Conservation (phyloP, 345 rosid genomes). For the Syzygium oleosum region DNA sequence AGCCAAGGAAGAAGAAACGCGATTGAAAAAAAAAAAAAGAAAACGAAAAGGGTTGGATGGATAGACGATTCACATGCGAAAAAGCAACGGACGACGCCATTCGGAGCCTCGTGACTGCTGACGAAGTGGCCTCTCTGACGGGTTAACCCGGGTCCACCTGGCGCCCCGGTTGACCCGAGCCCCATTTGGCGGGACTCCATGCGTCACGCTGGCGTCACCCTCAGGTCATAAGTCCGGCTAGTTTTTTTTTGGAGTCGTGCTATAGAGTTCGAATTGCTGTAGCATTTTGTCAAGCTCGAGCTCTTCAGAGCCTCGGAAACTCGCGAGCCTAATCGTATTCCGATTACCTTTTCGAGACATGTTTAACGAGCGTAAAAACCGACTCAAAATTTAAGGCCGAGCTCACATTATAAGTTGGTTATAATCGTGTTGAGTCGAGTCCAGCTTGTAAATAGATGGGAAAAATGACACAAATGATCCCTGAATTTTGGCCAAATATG, state of each 20-base stretch:
- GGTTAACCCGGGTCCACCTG: too few species aligned
- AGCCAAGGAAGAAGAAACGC: background rate
- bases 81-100: background rate
- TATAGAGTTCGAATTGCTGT: background rate
- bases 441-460: too few species aligned
- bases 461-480: too few species aligned
- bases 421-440: background rate
- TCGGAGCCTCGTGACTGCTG: background rate
- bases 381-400: background rate
- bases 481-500: too few species aligned
- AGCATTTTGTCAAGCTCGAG: fast-evolving
- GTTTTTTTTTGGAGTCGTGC: background rate
- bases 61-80: background rate
- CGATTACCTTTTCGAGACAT: too few species aligned
- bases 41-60: background rate
- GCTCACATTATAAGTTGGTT: too few species aligned
- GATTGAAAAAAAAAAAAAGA: background rate
- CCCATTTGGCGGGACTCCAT: background rate
- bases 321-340: too few species aligned
- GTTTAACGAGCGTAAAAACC: too few species aligned
- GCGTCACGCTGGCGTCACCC: background rate
- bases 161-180: background rate
- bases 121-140: background rate
- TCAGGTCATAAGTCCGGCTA: background rate
- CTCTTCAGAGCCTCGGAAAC: fast-evolving